Evolutionary conservation across 257 asterid genomes (phyloP).

Genomic region (Nicotiana paniculata): DNA sequence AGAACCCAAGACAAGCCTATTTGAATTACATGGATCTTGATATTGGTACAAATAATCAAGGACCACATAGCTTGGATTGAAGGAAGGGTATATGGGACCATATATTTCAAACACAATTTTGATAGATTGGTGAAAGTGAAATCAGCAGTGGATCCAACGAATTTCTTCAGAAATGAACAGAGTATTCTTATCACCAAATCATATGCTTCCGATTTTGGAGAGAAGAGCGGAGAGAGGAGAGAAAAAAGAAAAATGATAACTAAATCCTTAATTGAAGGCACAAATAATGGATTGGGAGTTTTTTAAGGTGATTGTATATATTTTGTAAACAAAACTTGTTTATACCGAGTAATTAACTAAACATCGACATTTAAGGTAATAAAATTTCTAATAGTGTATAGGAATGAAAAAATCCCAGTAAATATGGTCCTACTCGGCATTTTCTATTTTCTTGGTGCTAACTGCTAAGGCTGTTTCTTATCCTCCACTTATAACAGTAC

Average conservation of each 20-base stretch:
- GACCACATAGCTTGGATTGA: constrained; percentile 5
- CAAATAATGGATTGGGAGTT: no score
- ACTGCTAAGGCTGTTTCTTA: neutral
- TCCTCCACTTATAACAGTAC: neutral
- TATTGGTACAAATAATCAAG: constrained; percentile 24
- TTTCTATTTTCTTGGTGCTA: neutral
- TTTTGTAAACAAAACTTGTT: no score
- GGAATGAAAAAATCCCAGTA: no score
- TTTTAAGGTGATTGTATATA: no score
- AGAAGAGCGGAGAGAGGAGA: no score
- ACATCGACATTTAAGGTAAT: no score
- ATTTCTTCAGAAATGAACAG: constrained; percentile 43
- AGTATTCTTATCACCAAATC: constrained; percentile 19
- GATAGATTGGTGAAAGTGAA: constrained; percentile 37
- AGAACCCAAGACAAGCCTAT: constrained; percentile 34
- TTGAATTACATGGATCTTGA: constrained; percentile 45
- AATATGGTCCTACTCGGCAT: neutral
- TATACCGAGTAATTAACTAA: no score
- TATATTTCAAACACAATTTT: constrained; percentile 38
- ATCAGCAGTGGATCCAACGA: constrained; percentile 32
- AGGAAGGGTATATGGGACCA: constrained; percentile 31
- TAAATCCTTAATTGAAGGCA: no score
- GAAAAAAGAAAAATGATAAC: no score
- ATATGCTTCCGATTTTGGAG: no score
- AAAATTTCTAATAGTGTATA: no score